Conservation (phyloP, 345 rosid genomes). For the Eucalyptus cloeziana region DNA sequence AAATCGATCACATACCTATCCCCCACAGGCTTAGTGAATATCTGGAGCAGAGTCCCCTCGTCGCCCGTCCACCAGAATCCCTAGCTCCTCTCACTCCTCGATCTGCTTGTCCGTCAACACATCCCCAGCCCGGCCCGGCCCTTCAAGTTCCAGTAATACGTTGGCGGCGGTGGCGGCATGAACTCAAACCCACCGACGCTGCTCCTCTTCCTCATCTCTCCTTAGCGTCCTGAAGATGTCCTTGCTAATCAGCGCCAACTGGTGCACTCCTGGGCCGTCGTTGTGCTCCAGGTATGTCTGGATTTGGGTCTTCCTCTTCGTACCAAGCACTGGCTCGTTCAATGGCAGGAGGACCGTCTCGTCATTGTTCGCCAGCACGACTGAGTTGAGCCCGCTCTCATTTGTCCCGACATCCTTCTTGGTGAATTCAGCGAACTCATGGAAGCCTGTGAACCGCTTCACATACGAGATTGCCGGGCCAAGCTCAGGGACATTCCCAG, state of each 20-base stretch:
- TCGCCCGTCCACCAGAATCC: slow-evolving; percentile 85
- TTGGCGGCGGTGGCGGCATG: slow-evolving; percentile 82
- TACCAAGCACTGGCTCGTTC: slow-evolving; percentile 79
- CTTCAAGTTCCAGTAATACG: slow-evolving; percentile 63
- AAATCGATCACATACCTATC: slow-evolving; percentile 40
- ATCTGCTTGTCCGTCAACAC: slow-evolving; percentile 69
- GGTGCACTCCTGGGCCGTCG: slow-evolving; percentile 86
- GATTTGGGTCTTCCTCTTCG: slow-evolving; percentile 83
- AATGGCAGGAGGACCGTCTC: slow-evolving; percentile 63
- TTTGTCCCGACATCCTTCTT: slow-evolving; percentile 73
- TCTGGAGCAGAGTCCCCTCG: slow-evolving; percentile 88
- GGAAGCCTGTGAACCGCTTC: slow-evolving; percentile 66
- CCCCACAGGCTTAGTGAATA: slow-evolving; percentile 85
- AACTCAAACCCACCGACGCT: slow-evolving; percentile 81
- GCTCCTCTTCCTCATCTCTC: slow-evolving; percentile 66
- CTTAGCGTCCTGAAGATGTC: slow-evolving; percentile 75
- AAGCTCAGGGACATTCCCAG: slow-evolving; percentile 70
- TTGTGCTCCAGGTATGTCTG: slow-evolving; percentile 88
- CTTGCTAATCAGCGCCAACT: slow-evolving; percentile 51
- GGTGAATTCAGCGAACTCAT: slow-evolving; percentile 81
- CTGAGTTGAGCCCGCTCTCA: slow-evolving; percentile 74
- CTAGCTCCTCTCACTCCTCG: slow-evolving; percentile 69
- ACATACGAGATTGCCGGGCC: slow-evolving; percentile 44
- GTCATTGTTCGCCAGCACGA: slow-evolving; percentile 58
- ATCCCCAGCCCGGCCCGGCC: slow-evolving; percentile 50